Conservation (phyloP, 192 early-diverging fungal species). For the Dissophora globulifera region DNA sequence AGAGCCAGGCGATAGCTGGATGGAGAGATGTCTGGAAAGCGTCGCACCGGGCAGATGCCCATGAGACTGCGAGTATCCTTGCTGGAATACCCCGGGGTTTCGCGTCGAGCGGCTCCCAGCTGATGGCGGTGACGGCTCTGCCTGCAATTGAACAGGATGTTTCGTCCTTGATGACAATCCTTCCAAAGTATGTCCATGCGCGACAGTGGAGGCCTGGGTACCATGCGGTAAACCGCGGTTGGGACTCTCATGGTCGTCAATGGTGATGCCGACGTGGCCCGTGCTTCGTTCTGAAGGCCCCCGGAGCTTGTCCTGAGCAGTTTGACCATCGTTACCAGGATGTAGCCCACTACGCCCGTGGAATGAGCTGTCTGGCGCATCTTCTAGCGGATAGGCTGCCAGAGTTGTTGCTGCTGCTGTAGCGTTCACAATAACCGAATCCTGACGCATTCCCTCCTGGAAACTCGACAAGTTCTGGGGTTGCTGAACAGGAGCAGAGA, state of each 20-base stretch:
- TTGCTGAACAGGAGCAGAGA: constrained; percentile 43
- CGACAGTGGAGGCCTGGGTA: constrained; percentile 1
- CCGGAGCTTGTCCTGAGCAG: constrained; percentile 1
- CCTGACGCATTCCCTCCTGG: constrained; percentile 48
- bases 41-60: constrained; percentile 41
- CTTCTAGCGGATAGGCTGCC: no score
- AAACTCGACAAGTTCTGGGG: constrained; percentile 42
- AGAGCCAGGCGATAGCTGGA: constrained; percentile 38
- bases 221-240: background rate
- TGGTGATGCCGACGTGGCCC: constrained; percentile 47
- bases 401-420: background rate
- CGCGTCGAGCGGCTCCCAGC: constrained; percentile 14
- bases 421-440: constrained; percentile 23
- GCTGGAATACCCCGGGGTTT: constrained; percentile 38
- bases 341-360: background rate
- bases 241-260: constrained; percentile 28
- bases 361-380: background rate
- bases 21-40: constrained; percentile 41
- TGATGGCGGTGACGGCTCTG: constrained; percentile 13
- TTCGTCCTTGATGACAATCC: background rate
- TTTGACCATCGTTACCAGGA: background rate
- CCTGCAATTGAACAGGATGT: background rate
- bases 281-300: constrained; percentile 18
- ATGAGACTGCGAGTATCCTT: constrained; percentile 43
- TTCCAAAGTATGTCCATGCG: constrained; percentile 6